Conservation (phyloP, 768 basidiomycete species). For the Tylopilus sp. region DNA sequence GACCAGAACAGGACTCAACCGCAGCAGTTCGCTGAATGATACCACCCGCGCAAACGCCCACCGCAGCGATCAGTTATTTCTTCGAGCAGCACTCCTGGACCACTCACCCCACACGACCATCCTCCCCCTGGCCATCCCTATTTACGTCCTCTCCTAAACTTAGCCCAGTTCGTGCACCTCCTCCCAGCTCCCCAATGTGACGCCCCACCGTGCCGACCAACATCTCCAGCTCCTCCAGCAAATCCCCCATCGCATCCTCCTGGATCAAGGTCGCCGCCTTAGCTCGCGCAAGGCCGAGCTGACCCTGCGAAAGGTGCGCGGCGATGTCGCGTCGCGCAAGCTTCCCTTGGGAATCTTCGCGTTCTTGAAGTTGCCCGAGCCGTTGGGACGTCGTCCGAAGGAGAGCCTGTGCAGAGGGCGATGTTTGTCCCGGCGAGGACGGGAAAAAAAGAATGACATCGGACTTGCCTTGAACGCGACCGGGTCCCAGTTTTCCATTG, state of each 20-base stretch:
- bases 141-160: background rate
- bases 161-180: background rate
- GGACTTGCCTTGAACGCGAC: slow-evolving; percentile 29
- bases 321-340: slow-evolving; percentile 68
- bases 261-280: slow-evolving; percentile 66
- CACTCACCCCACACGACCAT: slow-evolving; percentile 31
- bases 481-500: slow-evolving; percentile 31
- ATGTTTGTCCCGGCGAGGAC: background rate
- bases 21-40: slow-evolving; percentile 28
- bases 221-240: slow-evolving; percentile 66
- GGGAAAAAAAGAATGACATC: background rate
- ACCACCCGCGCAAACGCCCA: background rate
- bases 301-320: slow-evolving; percentile 57
- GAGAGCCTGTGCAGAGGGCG: slow-evolving; percentile 42
- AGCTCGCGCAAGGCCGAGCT: slow-evolving; percentile 61
- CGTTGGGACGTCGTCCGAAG: slow-evolving; percentile 61
- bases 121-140: background rate
- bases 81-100: background rate
- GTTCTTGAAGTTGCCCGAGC: slow-evolving; percentile 67
- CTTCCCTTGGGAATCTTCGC: slow-evolving; percentile 60
- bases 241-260: slow-evolving; percentile 58
- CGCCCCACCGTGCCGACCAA: slow-evolving; percentile 60
- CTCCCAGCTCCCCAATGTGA: slow-evolving; percentile 54
- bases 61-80: slow-evolving; percentile 1
- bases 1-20: slow-evolving; percentile 47